Percentiles rank a stretch among this genome's conserved stretches.
These are phyloP conservation scores for Penicillium goetzii DNA, from an alignment of 495 filamentous ascomycete species.

Conservation along the genomic window DNA sequence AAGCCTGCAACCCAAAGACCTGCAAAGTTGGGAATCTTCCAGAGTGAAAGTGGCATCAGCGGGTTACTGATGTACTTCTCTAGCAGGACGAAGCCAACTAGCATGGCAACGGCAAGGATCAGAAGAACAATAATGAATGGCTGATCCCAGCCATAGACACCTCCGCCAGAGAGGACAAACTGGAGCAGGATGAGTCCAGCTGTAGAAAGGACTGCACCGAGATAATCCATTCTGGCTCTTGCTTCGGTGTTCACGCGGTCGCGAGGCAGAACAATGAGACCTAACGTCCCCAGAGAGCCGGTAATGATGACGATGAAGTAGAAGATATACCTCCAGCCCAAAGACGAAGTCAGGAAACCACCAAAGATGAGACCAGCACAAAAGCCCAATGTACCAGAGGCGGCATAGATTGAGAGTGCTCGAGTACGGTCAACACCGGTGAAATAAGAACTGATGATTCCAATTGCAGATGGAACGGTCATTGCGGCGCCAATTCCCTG, in stretches of 20 bases:
- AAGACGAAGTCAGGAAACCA: conserved; percentile 41
- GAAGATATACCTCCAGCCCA: conserved; percentile 45
- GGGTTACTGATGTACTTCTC: conserved; percentile 41
- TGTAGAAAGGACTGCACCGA: conserved; percentile 40
- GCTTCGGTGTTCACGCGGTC: conserved; percentile 23
- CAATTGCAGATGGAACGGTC: conserved; percentile 44
- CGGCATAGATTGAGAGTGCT: conserved; percentile 41
- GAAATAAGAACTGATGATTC: conserved; percentile 46
- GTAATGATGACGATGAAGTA: conserved; percentile 42
- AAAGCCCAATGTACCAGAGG: conserved; percentile 43
- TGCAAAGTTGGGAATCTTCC: conserved; percentile 44
- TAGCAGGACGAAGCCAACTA: conserved; percentile 42
- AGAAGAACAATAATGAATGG: conserved; percentile 53
- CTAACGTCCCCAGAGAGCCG: conserved; percentile 32
- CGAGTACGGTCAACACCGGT: conserved; percentile 40
- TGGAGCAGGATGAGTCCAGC: conserved; percentile 42
- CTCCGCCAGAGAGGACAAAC: conserved; percentile 43
- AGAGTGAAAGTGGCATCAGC: conserved; percentile 41
- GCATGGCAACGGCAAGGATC: conserved; percentile 42
- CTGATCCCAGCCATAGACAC: conserved; percentile 49
- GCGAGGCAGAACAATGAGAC: conserved; percentile 40
- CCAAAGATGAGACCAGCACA: conserved; percentile 43
- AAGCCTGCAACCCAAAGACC: conserved; percentile 45
- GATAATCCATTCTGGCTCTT: conserved; percentile 39
- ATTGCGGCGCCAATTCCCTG: conserved; percentile 44